These are phyloP conservation scores for Conoideocrella luteorostrata DNA, from an alignment of 2,329 filamentous ascomycete genomes.

Conservation along the genomic window DNA sequence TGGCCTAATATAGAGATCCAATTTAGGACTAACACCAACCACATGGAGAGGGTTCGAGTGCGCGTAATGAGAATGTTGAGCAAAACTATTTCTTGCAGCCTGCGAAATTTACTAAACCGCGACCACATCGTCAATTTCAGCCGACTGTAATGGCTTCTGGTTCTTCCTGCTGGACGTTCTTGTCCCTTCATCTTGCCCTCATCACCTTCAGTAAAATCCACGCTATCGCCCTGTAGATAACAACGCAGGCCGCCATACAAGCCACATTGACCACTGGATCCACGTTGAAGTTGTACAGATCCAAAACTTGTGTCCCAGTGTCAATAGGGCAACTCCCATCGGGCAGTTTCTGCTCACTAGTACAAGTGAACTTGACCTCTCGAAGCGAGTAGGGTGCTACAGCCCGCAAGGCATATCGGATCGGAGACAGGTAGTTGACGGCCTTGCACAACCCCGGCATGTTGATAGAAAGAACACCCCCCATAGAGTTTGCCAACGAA, in stretches of 20 bases:
- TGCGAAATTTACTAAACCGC: too few species aligned
- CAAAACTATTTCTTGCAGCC: too few species aligned
- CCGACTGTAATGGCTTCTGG: too few species aligned
- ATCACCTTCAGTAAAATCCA: conserved; percentile 50
- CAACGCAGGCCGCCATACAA: conserved; percentile 54
- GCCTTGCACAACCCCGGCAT: conserved; percentile 60
- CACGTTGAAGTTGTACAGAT: conserved; percentile 60
- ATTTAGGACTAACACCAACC: too few species aligned
- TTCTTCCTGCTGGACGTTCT: conserved; percentile 3
- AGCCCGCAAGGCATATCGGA: conserved; percentile 63
- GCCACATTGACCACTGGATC: conserved; percentile 56
- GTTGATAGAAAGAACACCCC: conserved; percentile 63
- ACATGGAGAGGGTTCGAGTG: too few species aligned
- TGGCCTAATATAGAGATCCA: too few species aligned
- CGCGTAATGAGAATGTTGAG: too few species aligned
- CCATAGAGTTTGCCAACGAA: conserved; percentile 64
- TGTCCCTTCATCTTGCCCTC: conserved; percentile 45
- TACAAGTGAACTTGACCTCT: conserved; percentile 58
- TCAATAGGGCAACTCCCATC: conserved; percentile 58
- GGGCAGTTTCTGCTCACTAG: conserved; percentile 49
- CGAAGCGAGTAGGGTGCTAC: conserved; percentile 60
- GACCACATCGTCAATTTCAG: too few species aligned
- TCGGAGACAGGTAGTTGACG: conserved; percentile 65
- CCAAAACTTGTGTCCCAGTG: conserved; percentile 60
- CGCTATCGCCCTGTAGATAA: conserved; percentile 60